phyloP scores from a whole-genome alignment of 371 early-diverging fungal genomes.

The Syncephalastrum monosporum region DNA sequence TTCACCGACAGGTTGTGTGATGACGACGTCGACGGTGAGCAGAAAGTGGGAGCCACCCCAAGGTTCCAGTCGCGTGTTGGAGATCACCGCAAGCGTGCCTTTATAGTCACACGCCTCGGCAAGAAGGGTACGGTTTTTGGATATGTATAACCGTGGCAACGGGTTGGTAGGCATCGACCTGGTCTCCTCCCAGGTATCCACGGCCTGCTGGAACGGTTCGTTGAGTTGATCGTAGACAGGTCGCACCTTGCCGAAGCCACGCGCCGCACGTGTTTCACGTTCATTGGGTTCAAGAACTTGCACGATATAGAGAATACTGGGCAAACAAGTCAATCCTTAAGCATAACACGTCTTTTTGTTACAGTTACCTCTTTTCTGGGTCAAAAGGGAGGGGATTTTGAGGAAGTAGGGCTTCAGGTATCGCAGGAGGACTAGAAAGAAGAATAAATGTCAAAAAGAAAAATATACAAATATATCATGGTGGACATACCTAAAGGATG shows the following conservation, averaged over 20 bases:
- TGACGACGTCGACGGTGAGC: constrained; percentile 27
- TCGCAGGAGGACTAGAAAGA: too few species aligned
- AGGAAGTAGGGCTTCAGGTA: too few species aligned
- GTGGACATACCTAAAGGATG: too few species aligned
- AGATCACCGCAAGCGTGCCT: constrained; percentile 27
- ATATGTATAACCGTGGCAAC: constrained; percentile 42
- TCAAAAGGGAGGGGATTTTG: too few species aligned
- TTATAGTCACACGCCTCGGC: constrained; percentile 29
- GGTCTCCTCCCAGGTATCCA: constrained; percentile 10
- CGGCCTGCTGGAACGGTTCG: constrained; percentile 26
- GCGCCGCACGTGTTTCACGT: constrained; percentile 16
- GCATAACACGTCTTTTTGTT: too few species aligned
- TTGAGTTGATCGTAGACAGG: constrained; percentile 32
- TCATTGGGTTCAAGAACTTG: constrained; percentile 29
- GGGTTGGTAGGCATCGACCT: constrained; percentile 15
- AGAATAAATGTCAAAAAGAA: too few species aligned
- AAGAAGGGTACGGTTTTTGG: constrained; percentile 41
- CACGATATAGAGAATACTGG: constrained; percentile 29
- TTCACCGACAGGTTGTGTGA: constrained; percentile 34
- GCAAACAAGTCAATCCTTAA: too few species aligned
- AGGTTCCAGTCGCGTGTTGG: constrained; percentile 10
- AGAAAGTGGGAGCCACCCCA: constrained; percentile 7
- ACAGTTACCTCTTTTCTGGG: too few species aligned
- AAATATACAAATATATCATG: too few species aligned
- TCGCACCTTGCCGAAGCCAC: constrained; percentile 32